Base-by-base conservation (phyloP, 441 rosid species). In the Viola pubescens region DNA sequence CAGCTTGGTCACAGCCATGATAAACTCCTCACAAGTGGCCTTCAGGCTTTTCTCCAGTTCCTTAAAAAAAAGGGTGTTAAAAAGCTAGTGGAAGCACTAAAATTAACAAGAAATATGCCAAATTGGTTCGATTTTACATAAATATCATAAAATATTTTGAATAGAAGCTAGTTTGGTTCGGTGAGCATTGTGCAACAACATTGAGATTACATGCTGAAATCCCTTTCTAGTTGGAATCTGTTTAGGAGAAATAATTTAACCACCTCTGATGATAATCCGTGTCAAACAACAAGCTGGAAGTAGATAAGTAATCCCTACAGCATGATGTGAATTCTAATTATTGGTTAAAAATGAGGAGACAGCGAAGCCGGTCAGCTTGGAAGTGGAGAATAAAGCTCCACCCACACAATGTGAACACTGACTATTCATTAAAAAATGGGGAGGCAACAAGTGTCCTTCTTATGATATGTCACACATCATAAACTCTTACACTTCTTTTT, bases 11-110 rank as follows among this genome's bases (percentile, higher is more conserved):
- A 88, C 92, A 52, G 89, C 79, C 97, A 94, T 90, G 60, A 90
- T 94, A 80, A 90, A 94, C 85, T 94, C 99, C 82, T 94, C 99
- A 50, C 97, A 94, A 47, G 96, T 90, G 69, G 91, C 76, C 75
- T 94, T 94, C 4, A 94, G 81, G 80, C 86, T 86, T 77, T 83
- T 94, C 83, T 94, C 97, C 69, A 88, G 80, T 57, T 94, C 99
- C 96, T 94, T 83, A 67, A 49, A 73, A 72, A 65, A 64, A 48
- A 60, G 34, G 34, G 34, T 26, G 34, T 26, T 26, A 26, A 26
- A 26, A 26, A 0, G 34, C 34, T 26, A 26, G 34, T 26, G 34
- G 34, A 26, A 26, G 34, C 34, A 26, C 34, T 2, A 26, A 26
- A 26, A 26, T 26, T 26, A 26, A 1, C 34, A 26, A 26, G 34